A percentile compares a stretch with the other conserved stretches of the same genome.
phyloP scores from a whole-genome alignment of 306 rosid species.

The Dryas drummondii region DNA sequence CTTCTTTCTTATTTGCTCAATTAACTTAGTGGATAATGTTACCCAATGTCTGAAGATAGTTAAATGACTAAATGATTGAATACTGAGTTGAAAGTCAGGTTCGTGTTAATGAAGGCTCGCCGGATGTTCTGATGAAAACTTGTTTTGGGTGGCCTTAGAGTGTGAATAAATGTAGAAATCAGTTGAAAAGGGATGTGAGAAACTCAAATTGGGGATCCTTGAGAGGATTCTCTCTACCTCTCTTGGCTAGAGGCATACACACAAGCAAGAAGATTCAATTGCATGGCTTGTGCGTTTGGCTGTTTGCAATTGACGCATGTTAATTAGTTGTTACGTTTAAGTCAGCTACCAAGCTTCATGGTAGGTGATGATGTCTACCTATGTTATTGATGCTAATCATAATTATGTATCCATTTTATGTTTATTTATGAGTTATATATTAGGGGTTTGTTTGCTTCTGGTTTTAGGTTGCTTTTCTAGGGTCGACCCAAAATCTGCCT shows the following conservation, averaged over 20 bases:
- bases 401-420: too few relatives aligned
- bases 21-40: not conserved
- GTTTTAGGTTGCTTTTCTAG: not conserved
- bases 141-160: not conserved
- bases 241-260: too few relatives aligned
- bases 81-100: not conserved
- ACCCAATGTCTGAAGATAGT: not conserved
- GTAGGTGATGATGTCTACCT: not conserved
- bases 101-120: not conserved
- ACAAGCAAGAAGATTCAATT: not conserved
- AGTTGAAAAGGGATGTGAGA: not conserved
- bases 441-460: not conserved
- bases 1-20: not conserved
- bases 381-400: not conserved
- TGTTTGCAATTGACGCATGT: not conserved
- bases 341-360: not conserved
- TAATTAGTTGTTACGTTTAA: not conserved
- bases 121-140: not conserved
- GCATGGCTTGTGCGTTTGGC: not conserved
- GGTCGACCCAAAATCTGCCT: not conserved
- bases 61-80: not conserved
- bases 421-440: not conserved
- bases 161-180: conserved; percentile 2
- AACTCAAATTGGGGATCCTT: not conserved
- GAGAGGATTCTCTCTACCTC: not conserved